Base-by-base conservation (phyloP, 306 rosid species). In the Citrullus amarus region DNA sequence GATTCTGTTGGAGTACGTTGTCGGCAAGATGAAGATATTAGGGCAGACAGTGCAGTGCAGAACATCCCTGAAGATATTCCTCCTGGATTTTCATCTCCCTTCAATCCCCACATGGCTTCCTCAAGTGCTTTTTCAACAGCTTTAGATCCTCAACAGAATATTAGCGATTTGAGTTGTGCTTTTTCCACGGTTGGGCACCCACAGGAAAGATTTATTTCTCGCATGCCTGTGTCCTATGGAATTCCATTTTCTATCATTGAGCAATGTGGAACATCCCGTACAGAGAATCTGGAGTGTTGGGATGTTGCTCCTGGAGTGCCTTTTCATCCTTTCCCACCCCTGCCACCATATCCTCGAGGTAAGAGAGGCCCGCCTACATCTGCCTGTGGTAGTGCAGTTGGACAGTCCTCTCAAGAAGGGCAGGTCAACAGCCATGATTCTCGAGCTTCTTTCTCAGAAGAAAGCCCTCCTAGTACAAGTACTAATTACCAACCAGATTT, bases 221-320 rank as follows among this genome's bases (percentile, higher is more conserved):
- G 84, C 80, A 67, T 91, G 84, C 92, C 97, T 51, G 88, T 96
- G 68, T 89, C 97, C 0, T 96, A 93, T 53, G 99, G 99, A 80
- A 86, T 96, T 75, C 97, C 99, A 16, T 79, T 86, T 76, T 88
- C 88, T 71, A 84, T 90, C 38, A 76, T 90, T 80, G 88, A 87
- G 84, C 93, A 87, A 77, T 84, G 65, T 75, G 98, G 94, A 74
- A 88, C 89, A 67, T 85, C 91, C 53, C 82, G 75, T 55, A 63
- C 89, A 77, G 96, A 86, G 83, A 86, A 79, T 67, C 58, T 68
- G 14, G 96, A 81, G 76, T 78, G 87, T 79, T 88, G 97, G 96
- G 83, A 78, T 84, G 85, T 85, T 80, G 97, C 99, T 43, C 98
- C 97, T 16, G 97, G 96, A 80, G 81, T 93, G 89, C 97, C 99